These are phyloP conservation scores for Lactifluus pinguis DNA, from an alignment of 768 basidiomycete species.

Conservation along the genomic window DNA sequence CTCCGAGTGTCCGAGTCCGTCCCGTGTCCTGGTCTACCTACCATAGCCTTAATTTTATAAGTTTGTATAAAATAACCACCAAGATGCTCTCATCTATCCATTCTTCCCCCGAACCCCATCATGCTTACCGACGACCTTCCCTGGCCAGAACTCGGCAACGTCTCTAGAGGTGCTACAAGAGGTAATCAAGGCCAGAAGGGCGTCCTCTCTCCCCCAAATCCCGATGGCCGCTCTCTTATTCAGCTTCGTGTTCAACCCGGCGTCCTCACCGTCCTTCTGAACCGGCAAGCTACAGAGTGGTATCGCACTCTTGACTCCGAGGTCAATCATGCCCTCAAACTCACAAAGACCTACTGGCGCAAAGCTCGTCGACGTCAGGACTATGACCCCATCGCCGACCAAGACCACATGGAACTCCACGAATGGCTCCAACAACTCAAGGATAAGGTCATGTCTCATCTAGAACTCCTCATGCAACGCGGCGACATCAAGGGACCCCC, in stretches of 20 bases:
- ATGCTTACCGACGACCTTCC: constrained; percentile 67
- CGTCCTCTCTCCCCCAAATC: constrained; percentile 59
- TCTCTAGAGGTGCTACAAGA: constrained; percentile 73
- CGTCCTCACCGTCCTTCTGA: constrained; percentile 66
- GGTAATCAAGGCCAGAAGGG: constrained; percentile 86
- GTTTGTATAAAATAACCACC: constrained; percentile 7
- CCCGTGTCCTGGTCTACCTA: not conserved
- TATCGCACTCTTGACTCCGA: constrained; percentile 70
- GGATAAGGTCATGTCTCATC: constrained; percentile 83
- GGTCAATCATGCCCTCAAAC: constrained; percentile 71
- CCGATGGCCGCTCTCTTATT: constrained; percentile 66
- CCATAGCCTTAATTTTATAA: not conserved
- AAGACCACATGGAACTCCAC: constrained; percentile 83
- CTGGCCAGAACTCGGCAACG: constrained; percentile 81
- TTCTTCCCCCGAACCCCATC: constrained; percentile 10
- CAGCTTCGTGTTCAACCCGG: constrained; percentile 79
- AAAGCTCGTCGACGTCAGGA: constrained; percentile 70
- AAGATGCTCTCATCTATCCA: not conserved
- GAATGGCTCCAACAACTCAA: constrained; percentile 84
- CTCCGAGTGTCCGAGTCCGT: not conserved
- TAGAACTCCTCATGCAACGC: constrained; percentile 81
- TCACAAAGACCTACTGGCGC: constrained; percentile 82
- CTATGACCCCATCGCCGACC: constrained; percentile 77
- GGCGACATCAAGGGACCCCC: constrained; percentile 80
- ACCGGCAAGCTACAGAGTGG: constrained; percentile 74